A percentile compares a stretch with the other conserved stretches of the same genome.
Conservation (phyloP, 108 stramenopile species). For the Hondaea fermentalgiana region DNA sequence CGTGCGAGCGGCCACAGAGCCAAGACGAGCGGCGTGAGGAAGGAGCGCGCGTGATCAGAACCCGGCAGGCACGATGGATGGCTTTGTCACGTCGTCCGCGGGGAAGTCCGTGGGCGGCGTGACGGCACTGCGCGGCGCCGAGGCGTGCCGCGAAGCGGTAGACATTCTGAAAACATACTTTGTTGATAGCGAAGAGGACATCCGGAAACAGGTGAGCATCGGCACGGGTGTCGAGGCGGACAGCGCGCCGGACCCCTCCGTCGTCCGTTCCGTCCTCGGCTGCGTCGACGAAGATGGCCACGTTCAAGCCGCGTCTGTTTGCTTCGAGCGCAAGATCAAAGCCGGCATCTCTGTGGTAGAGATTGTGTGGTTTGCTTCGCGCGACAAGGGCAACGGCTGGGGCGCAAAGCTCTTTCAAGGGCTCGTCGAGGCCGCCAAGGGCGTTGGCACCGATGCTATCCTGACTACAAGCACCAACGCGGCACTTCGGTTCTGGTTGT, state of each 20-base stretch:
- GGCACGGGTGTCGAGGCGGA: not conserved
- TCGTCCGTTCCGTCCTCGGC: not conserved
- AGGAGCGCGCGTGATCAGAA: not conserved
- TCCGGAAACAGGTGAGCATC: not conserved
- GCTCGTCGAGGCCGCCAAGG: not conserved
- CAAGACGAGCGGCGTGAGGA: not conserved
- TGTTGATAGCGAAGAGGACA: not conserved
- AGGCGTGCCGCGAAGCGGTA: not conserved
- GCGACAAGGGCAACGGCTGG: not conserved
- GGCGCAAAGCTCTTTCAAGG: not conserved
- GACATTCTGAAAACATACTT: not conserved
- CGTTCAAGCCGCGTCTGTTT: not conserved
- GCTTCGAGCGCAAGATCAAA: not conserved
- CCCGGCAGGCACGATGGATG: not conserved
- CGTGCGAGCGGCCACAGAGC: too few species aligned
- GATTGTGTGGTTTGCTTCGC: not conserved
- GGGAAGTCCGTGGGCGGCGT: not conserved
- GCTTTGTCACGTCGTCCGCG: constrained; percentile 4
- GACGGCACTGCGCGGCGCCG: not conserved
- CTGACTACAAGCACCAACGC: not conserved
- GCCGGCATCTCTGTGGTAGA: not conserved
- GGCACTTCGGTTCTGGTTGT: not conserved
- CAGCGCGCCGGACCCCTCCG: not conserved
- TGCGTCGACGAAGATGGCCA: not conserved
- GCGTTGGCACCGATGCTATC: not conserved